Percentiles rank a stretch among this genome's conserved stretches.
Evolutionary conservation across 2,329 filamentous ascomycete genomes (phyloP).

Genomic region (Verticillium nonalfalfae): DNA sequence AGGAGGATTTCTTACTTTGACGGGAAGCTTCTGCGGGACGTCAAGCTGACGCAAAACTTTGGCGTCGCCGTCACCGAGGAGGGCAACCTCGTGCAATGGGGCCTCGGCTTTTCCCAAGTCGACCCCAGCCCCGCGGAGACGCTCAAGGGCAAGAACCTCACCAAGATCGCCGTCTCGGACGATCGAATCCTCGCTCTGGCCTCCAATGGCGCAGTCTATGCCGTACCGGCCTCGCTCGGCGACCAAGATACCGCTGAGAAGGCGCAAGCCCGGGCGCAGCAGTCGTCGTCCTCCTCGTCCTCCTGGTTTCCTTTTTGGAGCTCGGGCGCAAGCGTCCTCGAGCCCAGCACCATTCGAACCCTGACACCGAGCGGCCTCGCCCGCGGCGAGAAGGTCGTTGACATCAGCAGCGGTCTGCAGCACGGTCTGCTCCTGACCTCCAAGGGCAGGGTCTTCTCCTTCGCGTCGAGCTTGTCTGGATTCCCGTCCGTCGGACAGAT

Average conservation of each 20-base stretch:
- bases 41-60: slow-evolving; percentile 77
- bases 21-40: slow-evolving; percentile 73
- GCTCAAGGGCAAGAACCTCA: slow-evolving; percentile 73
- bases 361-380: slow-evolving; percentile 59
- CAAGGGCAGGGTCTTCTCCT: slow-evolving; percentile 78
- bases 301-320: slow-evolving; percentile 73
- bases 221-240: slow-evolving; percentile 66
- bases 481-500: slow-evolving; percentile 84
- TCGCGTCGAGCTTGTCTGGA: slow-evolving; percentile 70
- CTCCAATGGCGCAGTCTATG: slow-evolving; percentile 73
- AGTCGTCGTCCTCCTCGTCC: slow-evolving; percentile 12
- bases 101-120: slow-evolving; percentile 63
- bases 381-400: slow-evolving; percentile 66
- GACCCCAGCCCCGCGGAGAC: slow-evolving; percentile 62
- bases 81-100: slow-evolving; percentile 91
- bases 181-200: slow-evolving; percentile 80
- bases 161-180: slow-evolving; percentile 68
- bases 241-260: slow-evolving; percentile 66
- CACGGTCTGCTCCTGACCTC: slow-evolving; percentile 83
- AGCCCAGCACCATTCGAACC: slow-evolving; percentile 61
- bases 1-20: slow-evolving; percentile 77
- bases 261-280: slow-evolving; percentile 39
- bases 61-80: slow-evolving; percentile 83
- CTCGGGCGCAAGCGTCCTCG: slow-evolving; percentile 18
- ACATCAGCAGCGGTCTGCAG: slow-evolving; percentile 74